These are phyloP conservation scores for Hericium erinaceus DNA, from an alignment of 768 basidiomycete species.

Conservation along the genomic window DNA sequence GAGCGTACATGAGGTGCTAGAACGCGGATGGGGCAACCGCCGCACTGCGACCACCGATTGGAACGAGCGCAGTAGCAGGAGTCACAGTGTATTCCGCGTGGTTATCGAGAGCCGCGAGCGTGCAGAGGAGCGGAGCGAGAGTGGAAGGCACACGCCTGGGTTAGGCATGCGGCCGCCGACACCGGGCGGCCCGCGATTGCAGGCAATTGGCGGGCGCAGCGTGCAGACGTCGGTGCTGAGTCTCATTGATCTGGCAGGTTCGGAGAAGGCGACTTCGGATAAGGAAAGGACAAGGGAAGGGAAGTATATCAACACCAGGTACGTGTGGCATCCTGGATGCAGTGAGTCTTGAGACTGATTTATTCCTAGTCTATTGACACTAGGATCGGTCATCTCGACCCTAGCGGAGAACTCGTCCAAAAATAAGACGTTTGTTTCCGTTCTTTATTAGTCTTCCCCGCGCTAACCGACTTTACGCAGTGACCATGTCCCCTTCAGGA, in stretches of 20 bases:
- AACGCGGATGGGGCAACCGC: constrained; percentile 78
- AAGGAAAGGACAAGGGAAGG: constrained; percentile 95
- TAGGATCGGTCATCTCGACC: constrained; percentile 88
- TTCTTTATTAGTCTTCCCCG: not conserved
- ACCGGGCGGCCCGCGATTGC: constrained; percentile 55
- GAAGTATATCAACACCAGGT: constrained; percentile 93
- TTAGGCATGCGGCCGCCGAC: constrained; percentile 31
- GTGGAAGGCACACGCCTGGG: constrained; percentile 46
- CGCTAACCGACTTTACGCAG: constrained; percentile 23
- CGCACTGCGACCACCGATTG: constrained; percentile 96
- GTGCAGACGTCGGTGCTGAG: constrained; percentile 75
- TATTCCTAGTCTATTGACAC: constrained; percentile 64
- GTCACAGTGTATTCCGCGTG: constrained; percentile 89
- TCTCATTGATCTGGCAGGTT: constrained; percentile 92
- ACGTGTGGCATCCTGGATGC: not conserved
- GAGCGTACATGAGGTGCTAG: constrained; percentile 76
- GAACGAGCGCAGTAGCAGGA: constrained; percentile 92
- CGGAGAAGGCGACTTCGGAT: constrained; percentile 91
- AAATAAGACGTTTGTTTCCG: constrained; percentile 47
- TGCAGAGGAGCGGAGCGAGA: constrained; percentile 41
- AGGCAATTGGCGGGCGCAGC: constrained; percentile 70
- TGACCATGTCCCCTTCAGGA: constrained; percentile 91
- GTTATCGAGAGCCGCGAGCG: constrained; percentile 84
- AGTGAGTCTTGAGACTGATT: not conserved
- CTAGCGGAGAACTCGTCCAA: constrained; percentile 81